Conservation (phyloP, 805 yeast genomes). For the Zygosaccharomyces bailii region DNA sequence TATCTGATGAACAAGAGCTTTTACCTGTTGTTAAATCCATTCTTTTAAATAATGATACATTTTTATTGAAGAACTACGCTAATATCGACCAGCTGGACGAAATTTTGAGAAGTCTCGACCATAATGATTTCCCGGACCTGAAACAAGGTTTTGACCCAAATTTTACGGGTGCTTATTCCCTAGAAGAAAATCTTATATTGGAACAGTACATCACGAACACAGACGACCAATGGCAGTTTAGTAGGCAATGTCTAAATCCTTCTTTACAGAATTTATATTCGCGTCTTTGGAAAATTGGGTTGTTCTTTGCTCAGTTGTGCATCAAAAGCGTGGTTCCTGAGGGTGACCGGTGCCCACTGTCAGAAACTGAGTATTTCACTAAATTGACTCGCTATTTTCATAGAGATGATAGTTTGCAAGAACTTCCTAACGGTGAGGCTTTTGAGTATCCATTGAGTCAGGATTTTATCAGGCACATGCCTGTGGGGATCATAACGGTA, state of each 20-base stretch:
- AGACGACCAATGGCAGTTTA: constrained; percentile 18
- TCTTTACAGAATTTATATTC: constrained; percentile 18
- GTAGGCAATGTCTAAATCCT: constrained; percentile 17
- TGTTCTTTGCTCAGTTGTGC: constrained; percentile 24
- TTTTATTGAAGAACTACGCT: constrained; percentile 33
- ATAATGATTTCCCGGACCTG: constrained; percentile 12
- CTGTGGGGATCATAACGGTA: constrained; percentile 29
- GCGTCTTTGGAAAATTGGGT: constrained; percentile 23
- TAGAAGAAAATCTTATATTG: constrained; percentile 17
- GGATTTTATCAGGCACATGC: constrained; percentile 18
- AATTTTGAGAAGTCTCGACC: constrained; percentile 11
- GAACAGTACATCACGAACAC: constrained; percentile 32
- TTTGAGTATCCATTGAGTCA: constrained; percentile 19
- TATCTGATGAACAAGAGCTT: constrained; percentile 27
- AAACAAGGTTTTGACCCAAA: constrained; percentile 28
- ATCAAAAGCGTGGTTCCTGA: constrained; percentile 18
- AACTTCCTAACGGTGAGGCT: constrained; percentile 18
- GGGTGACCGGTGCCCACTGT: neutral
- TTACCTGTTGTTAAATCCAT: constrained; percentile 25
- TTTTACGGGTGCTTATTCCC: constrained; percentile 26
- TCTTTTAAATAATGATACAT: constrained; percentile 25
- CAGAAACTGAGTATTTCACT: constrained; percentile 15
- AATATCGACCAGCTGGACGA: constrained; percentile 21
- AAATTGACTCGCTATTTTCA: constrained; percentile 24
- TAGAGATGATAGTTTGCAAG: constrained; percentile 12